Percentiles rank a stretch among this genome's conserved stretches.
Conservation (phyloP, 495 filamentous ascomycete species). For the Aspergillus nanangensis region DNA sequence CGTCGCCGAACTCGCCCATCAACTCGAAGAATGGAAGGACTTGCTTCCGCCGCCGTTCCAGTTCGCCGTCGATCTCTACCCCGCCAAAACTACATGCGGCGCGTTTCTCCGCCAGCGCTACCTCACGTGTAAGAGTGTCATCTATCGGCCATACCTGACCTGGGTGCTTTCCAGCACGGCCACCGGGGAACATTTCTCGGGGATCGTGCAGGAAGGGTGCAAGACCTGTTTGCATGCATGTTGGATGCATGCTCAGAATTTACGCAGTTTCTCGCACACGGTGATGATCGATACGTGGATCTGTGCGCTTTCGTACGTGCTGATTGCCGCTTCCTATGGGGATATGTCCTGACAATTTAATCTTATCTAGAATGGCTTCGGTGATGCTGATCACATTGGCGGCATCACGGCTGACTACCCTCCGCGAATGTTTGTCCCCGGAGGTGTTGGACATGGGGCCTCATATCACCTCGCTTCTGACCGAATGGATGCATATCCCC, state of each 20-base stretch:
- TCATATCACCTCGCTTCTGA: constrained; percentile 12
- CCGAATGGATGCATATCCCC: constrained; percentile 16
- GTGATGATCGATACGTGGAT: constrained; percentile 46
- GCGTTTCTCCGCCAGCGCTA: constrained; percentile 42
- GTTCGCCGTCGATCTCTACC: constrained; percentile 28
- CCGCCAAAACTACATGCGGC: constrained; percentile 23
- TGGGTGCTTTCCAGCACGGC: constrained; percentile 32
- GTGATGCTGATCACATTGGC: constrained; percentile 18
- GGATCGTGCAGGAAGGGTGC: constrained; percentile 27
- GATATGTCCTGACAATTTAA: neutral
- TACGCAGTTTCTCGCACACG: constrained; percentile 34
- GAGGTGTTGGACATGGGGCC: constrained; percentile 14
- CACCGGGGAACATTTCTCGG: constrained; percentile 5
- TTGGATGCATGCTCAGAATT: constrained; percentile 35
- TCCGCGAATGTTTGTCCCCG: constrained; percentile 7
- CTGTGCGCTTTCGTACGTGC: constrained; percentile 41
- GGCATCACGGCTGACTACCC: constrained; percentile 10
- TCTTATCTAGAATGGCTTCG: constrained; percentile 16
- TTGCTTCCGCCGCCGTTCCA: constrained; percentile 33
- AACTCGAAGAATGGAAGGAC: constrained; percentile 40
- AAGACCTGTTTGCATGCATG: constrained; percentile 36
- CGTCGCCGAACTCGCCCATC: constrained; percentile 38
- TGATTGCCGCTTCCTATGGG: neutral
- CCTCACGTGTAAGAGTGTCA: constrained; percentile 42
- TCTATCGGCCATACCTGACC: constrained; percentile 42